A percentile compares a stretch with the other conserved stretches of the same genome.
Conservation (phyloP, 2,329 filamentous ascomycete species). For the Monilinia laxa region DNA sequence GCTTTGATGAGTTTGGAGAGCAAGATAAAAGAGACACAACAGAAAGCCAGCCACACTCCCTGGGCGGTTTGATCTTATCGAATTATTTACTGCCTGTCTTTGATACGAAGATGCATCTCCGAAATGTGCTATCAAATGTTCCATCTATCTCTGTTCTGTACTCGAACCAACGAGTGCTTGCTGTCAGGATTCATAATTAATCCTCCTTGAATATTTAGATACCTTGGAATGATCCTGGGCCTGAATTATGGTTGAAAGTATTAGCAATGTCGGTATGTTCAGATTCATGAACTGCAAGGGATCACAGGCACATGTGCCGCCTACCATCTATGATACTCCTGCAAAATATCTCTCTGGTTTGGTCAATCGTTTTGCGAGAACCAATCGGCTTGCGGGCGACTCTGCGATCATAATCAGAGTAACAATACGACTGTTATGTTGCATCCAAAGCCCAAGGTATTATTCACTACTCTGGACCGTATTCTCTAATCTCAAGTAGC, state of each 20-base stretch:
- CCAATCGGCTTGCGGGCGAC: not conserved
- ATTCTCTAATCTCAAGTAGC: not conserved
- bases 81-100: not conserved
- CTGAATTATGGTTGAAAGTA: not conserved
- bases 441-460: not conserved
- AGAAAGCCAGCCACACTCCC: no score
- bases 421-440: not conserved
- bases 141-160: not conserved
- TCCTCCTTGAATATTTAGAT: not conserved
- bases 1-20: not conserved
- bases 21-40: not conserved
- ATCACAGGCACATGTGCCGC: not conserved
- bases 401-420: not conserved
- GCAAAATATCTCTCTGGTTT: not conserved
- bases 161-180: not conserved
- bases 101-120: not conserved
- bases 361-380: not conserved
- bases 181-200: not conserved
- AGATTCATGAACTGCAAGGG: not conserved
- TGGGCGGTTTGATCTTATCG: not conserved
- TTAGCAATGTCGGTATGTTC: not conserved
- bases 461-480: not conserved
- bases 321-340: not conserved
- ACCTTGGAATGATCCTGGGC: not conserved
- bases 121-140: not conserved